Evolutionary conservation across 805 yeast genomes (phyloP).

Genomic region (Clavispora phyllophila): DNA sequence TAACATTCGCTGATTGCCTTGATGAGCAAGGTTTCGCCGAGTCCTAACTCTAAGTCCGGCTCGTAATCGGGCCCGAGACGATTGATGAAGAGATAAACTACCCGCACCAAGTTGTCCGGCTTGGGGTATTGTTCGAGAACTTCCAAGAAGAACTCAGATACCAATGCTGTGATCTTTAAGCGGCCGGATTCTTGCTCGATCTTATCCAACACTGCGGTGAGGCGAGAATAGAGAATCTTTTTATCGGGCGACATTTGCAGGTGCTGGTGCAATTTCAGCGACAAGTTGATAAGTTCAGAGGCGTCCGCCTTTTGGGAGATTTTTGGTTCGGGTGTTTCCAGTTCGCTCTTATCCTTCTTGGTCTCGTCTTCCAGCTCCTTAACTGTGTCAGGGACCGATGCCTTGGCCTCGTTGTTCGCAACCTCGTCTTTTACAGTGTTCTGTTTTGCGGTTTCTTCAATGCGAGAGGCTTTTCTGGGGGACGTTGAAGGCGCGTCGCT

Average conservation of each 20-base stretch:
- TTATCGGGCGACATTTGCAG: slow-evolving; percentile 1
- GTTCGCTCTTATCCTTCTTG: not conserved
- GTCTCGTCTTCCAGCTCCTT: not conserved
- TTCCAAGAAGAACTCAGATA: slow-evolving; percentile 66
- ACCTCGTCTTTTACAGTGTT: not conserved
- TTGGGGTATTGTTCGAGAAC: slow-evolving; percentile 44
- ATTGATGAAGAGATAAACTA: slow-evolving; percentile 82
- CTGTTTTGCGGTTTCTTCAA: not conserved
- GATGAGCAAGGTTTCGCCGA: slow-evolving; percentile 84
- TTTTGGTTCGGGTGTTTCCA: not conserved
- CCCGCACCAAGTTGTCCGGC: slow-evolving; percentile 52
- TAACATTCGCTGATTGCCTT: slow-evolving; percentile 89
- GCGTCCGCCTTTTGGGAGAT: slow-evolving; percentile 6
- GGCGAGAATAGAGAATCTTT: slow-evolving; percentile 31
- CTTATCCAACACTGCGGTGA: slow-evolving; percentile 65
- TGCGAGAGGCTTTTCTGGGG: not conserved
- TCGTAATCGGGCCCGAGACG: slow-evolving; percentile 94
- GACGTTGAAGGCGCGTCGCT: not conserved
- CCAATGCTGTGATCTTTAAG: slow-evolving; percentile 69
- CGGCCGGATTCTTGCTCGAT: slow-evolving; percentile 81
- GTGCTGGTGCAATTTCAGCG: slow-evolving; percentile 9
- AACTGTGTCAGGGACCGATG: no score
- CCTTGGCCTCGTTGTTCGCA: not conserved
- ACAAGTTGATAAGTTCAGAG: slow-evolving; percentile 8
- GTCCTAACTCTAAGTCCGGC: slow-evolving; percentile 81